These are phyloP conservation scores for Theileria orientalis DNA, from an alignment of 169 alveolate species.

Conservation along the genomic window DNA sequence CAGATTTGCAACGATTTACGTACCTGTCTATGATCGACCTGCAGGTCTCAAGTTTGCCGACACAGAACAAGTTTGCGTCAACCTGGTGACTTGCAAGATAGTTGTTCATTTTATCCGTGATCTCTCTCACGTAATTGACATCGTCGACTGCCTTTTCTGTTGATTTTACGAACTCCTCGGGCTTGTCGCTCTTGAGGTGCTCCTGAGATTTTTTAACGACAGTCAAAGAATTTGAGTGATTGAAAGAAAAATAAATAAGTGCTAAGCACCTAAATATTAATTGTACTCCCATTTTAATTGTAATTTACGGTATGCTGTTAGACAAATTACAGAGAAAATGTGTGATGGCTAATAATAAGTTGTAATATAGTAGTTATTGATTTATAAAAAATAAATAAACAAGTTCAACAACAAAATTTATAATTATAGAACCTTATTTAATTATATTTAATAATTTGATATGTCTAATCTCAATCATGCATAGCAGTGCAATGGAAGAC, in stretches of 20 bases:
- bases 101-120: constrained; percentile 12
- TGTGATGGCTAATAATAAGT: background rate
- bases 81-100: background rate
- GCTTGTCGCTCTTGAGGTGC: background rate
- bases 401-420: background rate
- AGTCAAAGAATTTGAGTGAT: background rate
- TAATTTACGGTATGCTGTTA: background rate
- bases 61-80: constrained; percentile 7
- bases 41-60: constrained; percentile 17
- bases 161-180: constrained; percentile 8
- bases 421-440: background rate
- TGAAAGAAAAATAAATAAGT: background rate
- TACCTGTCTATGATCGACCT: constrained; percentile 8
- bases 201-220: background rate
- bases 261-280: constrained; percentile 6
- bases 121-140: constrained; percentile 1
- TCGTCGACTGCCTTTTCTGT: constrained; percentile 5
- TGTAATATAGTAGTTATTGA: background rate
- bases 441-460: background rate
- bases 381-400: constrained; percentile 4
- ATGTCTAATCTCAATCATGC: constrained; percentile 18
- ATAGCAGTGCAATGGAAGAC: constrained; percentile 36
- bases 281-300: constrained; percentile 11
- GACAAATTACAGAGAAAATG: background rate
- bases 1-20: constrained; percentile 32